These are phyloP conservation scores for Cyberlindnera mrakii DNA, from an alignment of 805 yeast genomes.

Conservation along the genomic window DNA sequence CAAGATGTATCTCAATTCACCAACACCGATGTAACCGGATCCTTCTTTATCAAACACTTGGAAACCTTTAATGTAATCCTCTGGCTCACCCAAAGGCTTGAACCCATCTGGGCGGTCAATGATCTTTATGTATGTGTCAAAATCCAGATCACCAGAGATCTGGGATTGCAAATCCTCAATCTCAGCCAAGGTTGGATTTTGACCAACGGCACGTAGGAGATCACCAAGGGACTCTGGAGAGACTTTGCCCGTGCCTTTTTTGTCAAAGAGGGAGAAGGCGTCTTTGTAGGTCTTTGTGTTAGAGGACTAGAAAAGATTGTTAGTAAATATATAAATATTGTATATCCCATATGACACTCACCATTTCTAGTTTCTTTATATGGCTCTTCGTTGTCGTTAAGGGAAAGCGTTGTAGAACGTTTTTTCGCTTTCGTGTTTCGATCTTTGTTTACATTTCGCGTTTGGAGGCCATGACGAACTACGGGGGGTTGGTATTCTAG, in stretches of 20 bases:
- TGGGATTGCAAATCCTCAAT: slow-evolving; percentile 52
- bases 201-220: slow-evolving; percentile 93
- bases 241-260: slow-evolving; percentile 90
- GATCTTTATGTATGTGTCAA: slow-evolving; percentile 68
- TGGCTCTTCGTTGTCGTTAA: too few species aligned
- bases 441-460: slow-evolving; percentile 1
- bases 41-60: slow-evolving; percentile 96
- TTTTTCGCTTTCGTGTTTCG: background rate
- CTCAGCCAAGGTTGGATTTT: slow-evolving; percentile 93
- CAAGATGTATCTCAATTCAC: slow-evolving; percentile 90
- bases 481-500: background rate
- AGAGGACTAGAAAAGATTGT: slow-evolving; percentile 9
- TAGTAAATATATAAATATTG: background rate
- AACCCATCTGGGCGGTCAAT: slow-evolving; percentile 85
- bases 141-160: slow-evolving; percentile 45
- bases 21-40: slow-evolving; percentile 95
- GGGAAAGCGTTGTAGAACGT: background rate
- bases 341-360: background rate
- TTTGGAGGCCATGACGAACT: background rate
- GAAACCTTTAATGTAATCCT: slow-evolving; percentile 89
- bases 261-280: slow-evolving; percentile 95
- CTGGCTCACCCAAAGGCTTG: slow-evolving; percentile 79
- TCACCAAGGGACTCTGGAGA: slow-evolving; percentile 85
- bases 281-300: slow-evolving; percentile 57
- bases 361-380: background rate